Conservation (phyloP, 257 asterid species). For the Craterostigma plantagineum region DNA sequence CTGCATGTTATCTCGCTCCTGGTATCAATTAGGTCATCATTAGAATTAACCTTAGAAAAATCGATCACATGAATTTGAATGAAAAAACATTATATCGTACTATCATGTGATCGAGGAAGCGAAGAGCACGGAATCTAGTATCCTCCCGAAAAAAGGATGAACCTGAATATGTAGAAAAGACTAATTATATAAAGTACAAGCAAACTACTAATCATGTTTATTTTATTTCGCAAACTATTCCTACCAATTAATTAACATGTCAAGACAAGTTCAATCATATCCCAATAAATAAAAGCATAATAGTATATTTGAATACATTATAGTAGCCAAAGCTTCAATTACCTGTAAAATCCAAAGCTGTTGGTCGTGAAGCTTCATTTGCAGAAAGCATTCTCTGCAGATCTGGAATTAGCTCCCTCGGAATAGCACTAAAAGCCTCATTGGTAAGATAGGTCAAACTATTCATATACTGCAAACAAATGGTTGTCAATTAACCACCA, state of each 20-base stretch:
- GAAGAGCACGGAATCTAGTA: slow-evolving; percentile 98
- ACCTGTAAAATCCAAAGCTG: slow-evolving; percentile 88
- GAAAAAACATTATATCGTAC: slow-evolving; percentile 25
- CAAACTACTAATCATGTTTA: no score
- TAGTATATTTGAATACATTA: neutral
- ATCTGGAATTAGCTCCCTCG: slow-evolving; percentile 64
- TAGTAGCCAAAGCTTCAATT: slow-evolving; percentile 4
- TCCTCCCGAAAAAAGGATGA: slow-evolving; percentile 89
- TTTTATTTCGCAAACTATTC: no score
- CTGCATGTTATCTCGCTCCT: slow-evolving; percentile 99
- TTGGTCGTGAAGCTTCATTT: slow-evolving; percentile 59
- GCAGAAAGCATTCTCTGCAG: slow-evolving; percentile 78
- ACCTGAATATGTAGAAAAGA: slow-evolving; percentile 22
- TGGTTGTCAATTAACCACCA: neutral
- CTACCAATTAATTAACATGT: neutral
- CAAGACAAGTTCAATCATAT: neutral
- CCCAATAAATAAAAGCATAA: slow-evolving; percentile 7
- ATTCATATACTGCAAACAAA: slow-evolving; percentile 73
- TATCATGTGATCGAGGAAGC: slow-evolving; percentile 95
- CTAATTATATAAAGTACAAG: no score
- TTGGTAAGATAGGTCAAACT: slow-evolving; percentile 72
- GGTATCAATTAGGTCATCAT: slow-evolving; percentile 18
- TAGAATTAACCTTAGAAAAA: slow-evolving; percentile 10
- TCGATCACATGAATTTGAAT: slow-evolving; percentile 13
- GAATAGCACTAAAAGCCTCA: slow-evolving; percentile 63